A percentile compares a stretch with the other conserved stretches of the same genome.
Evolutionary conservation across 768 basidiomycete species (phyloP).

Genomic region (Trametes cinnabarina): DNA sequence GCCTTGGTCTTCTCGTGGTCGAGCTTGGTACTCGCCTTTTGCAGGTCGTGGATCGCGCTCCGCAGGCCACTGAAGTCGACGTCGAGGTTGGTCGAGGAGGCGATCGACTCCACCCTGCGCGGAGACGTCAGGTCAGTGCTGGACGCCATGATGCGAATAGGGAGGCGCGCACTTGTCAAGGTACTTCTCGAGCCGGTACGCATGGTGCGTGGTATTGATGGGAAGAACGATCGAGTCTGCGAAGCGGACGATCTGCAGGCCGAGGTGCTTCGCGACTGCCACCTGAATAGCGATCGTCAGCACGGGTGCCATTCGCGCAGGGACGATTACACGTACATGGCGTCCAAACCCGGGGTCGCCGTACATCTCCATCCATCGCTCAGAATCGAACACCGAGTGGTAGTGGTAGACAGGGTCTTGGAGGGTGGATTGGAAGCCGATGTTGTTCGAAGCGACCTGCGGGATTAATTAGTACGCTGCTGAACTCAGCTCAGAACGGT

Average conservation of each 20-base stretch:
- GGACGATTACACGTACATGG: constrained; percentile 41
- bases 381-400: constrained; percentile 57
- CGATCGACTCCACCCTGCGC: constrained; percentile 32
- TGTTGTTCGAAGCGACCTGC: constrained; percentile 36
- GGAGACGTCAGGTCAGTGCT: not conserved
- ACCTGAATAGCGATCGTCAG: constrained; percentile 33
- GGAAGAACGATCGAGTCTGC: constrained; percentile 56
- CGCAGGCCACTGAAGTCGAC: constrained; percentile 45
- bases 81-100: constrained; percentile 12
- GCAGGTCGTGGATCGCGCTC: constrained; percentile 45
- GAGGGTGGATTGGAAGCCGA: constrained; percentile 36
- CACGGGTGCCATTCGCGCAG: not conserved
- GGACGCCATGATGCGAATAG: not conserved
- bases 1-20: constrained; percentile 59
- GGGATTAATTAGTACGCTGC: too few relatives aligned
- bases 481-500: too few relatives aligned
- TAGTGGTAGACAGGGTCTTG: constrained; percentile 60
- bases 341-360: constrained; percentile 62
- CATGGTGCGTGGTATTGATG: constrained; percentile 68
- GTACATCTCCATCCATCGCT: constrained; percentile 58
- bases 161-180: constrained; percentile 42
- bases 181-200: constrained; percentile 52
- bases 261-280: constrained; percentile 58
- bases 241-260: constrained; percentile 53
- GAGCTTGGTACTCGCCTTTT: constrained; percentile 50